These are phyloP conservation scores for Cystoderma amianthinum DNA, from an alignment of 768 basidiomycete genomes.

Conservation along the genomic window DNA sequence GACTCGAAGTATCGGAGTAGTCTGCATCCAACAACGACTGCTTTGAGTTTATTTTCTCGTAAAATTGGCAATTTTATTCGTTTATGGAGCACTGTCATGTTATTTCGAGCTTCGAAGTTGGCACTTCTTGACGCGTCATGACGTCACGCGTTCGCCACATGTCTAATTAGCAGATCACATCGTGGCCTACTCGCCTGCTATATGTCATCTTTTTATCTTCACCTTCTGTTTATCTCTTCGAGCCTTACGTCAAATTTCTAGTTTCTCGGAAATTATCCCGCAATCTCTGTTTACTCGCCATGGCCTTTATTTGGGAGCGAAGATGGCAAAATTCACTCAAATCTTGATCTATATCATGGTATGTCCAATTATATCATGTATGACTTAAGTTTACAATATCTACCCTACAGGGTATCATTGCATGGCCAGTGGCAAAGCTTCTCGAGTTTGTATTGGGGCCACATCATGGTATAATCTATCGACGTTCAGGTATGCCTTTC, in stretches of 20 bases:
- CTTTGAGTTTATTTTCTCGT: too few species aligned
- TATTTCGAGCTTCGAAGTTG: conserved; percentile 2
- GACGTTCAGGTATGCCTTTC: conserved; percentile 45
- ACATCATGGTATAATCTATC: conserved; percentile 89
- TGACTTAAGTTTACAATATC: neutral
- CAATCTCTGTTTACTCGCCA: conserved; percentile 90
- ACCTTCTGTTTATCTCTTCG: too few species aligned
- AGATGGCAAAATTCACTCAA: conserved; percentile 70
- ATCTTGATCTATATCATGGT: conserved; percentile 67
- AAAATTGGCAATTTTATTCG: too few species aligned
- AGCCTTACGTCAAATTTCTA: too few species aligned
- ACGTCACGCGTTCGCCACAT: conserved; percentile 21
- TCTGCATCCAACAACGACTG: too few species aligned
- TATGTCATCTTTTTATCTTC: too few species aligned
- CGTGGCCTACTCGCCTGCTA: conserved; percentile 1
- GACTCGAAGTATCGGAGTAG: neutral
- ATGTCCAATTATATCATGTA: conserved; percentile 13
- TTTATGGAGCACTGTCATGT: too few species aligned
- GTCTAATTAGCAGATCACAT: conserved; percentile 1
- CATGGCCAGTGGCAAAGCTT: conserved; percentile 84
- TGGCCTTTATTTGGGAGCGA: conserved; percentile 83
- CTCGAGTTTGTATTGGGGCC: conserved; percentile 72
- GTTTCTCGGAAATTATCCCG: conserved; percentile 89
- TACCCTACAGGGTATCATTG: conserved; percentile 49
- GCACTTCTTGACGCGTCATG: conserved; percentile 7